These are phyloP conservation scores for Geotrichum siamense DNA, from an alignment of 1,139 yeast species.

Conservation along the genomic window DNA sequence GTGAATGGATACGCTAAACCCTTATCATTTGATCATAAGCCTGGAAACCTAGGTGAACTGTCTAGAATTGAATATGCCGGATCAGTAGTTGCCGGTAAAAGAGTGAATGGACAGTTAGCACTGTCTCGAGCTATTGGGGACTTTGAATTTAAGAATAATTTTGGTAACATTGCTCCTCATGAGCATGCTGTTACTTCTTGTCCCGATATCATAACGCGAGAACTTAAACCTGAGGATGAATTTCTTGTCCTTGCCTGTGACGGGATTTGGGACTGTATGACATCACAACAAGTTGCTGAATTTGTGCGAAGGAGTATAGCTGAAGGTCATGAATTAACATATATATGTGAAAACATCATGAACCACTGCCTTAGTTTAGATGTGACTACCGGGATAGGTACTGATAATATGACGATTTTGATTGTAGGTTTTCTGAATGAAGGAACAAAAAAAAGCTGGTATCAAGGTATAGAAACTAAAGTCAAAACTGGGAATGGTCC, in stretches of 20 bases:
- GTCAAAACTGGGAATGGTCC: slow-evolving; percentile 41
- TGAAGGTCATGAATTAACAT: slow-evolving; percentile 56
- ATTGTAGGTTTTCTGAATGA: slow-evolving; percentile 78
- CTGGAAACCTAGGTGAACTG: slow-evolving; percentile 87
- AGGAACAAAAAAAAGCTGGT: slow-evolving; percentile 80
- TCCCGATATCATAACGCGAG: slow-evolving; percentile 83
- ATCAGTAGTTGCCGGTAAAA: slow-evolving; percentile 90
- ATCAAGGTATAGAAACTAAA: slow-evolving; percentile 56
- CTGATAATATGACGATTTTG: slow-evolving; percentile 95
- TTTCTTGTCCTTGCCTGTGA: slow-evolving; percentile 92
- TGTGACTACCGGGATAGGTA: slow-evolving; percentile 91
- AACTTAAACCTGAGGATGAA: slow-evolving; percentile 59
- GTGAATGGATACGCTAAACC: slow-evolving; percentile 83
- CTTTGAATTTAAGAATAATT: slow-evolving; percentile 71
- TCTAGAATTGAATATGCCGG: slow-evolving; percentile 92
- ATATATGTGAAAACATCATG: slow-evolving; percentile 82
- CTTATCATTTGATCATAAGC: slow-evolving; percentile 90
- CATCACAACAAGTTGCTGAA: slow-evolving; percentile 89
- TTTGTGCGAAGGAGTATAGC: slow-evolving; percentile 86
- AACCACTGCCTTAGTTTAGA: slow-evolving; percentile 92
- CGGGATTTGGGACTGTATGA: slow-evolving; percentile 97
- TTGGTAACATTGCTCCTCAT: slow-evolving; percentile 46
- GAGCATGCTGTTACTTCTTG: slow-evolving; percentile 92
- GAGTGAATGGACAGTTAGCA: slow-evolving; percentile 96
- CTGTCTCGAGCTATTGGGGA: slow-evolving; percentile 95